These are phyloP conservation scores for Fusarium xylarioides DNA, from an alignment of 2,329 filamentous ascomycete genomes.

Conservation along the genomic window DNA sequence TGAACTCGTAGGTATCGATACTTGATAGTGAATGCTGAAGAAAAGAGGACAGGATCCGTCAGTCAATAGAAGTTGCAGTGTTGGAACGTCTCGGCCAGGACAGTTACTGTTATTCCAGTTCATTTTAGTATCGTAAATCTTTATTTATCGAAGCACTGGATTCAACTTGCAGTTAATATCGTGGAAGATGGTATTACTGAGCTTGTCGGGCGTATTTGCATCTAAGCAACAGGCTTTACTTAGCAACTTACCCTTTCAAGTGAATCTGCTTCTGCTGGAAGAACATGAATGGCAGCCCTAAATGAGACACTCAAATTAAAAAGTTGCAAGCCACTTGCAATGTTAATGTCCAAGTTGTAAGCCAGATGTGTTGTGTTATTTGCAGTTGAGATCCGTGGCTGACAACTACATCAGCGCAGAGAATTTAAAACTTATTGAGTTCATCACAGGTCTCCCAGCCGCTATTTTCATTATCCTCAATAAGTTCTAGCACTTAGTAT, in stretches of 20 bases:
- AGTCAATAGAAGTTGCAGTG: not conserved
- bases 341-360: not conserved
- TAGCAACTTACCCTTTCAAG: not conserved
- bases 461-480: not conserved
- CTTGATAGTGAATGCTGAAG: not conserved
- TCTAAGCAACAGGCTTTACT: not conserved
- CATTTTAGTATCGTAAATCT: rapidly evolving
- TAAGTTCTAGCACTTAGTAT: not conserved
- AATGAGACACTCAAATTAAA: not conserved
- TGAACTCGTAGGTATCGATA: not conserved
- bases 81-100: not conserved
- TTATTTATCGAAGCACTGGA: not conserved
- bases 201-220: not conserved
- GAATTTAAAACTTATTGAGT: not conserved
- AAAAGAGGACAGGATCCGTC: not conserved
- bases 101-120: not conserved
- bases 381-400: not conserved
- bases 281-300: not conserved
- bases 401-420: not conserved
- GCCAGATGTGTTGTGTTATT: not conserved
- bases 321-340: not conserved
- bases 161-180: not conserved
- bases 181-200: not conserved
- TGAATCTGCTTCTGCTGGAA: rapidly evolving
- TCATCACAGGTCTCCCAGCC: not conserved